phyloP scores from a whole-genome alignment of 2,329 filamentous ascomycete genomes.

The Aspergillus niger region DNA sequence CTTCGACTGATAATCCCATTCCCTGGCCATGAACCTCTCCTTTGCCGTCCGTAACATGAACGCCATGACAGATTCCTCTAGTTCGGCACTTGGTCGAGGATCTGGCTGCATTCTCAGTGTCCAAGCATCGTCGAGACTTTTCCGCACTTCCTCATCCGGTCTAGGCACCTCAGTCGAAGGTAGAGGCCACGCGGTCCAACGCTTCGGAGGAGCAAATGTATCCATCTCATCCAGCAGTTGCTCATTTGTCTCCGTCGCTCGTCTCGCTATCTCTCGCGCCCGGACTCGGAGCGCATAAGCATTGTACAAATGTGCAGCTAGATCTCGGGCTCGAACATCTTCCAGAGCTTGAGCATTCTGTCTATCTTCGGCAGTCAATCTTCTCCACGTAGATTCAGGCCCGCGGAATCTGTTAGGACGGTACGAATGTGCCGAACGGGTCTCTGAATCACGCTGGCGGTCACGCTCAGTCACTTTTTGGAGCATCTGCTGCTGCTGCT shows the following conservation, averaged over 20 bases:
- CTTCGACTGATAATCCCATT: slow-evolving; percentile 29
- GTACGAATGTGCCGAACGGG: slow-evolving; percentile 6
- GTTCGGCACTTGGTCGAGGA: slow-evolving; percentile 57
- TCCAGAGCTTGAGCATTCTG: slow-evolving; percentile 65
- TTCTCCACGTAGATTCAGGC: slow-evolving; percentile 68
- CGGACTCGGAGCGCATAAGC: slow-evolving; percentile 67
- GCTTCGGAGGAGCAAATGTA: slow-evolving; percentile 51
- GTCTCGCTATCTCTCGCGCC: slow-evolving; percentile 20
- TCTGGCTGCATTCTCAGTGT: slow-evolving; percentile 52
- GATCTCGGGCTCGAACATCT: slow-evolving; percentile 63
- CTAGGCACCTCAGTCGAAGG: slow-evolving; percentile 62
- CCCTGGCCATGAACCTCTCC: slow-evolving; percentile 57
- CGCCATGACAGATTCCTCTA: slow-evolving; percentile 72
- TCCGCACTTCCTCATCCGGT: slow-evolving; percentile 53
- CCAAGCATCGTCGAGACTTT: slow-evolving; percentile 54
- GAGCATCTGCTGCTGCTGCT: not conserved
- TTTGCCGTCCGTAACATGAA: slow-evolving; percentile 68
- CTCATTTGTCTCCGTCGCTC: slow-evolving; percentile 10
- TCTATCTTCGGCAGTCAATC: slow-evolving; percentile 87
- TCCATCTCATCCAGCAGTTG: slow-evolving; percentile 12
- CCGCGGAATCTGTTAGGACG: slow-evolving; percentile 76
- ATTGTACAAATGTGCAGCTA: slow-evolving; percentile 78
- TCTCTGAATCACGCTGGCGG: not conserved
- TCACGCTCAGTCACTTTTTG: not conserved
- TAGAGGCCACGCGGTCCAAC: slow-evolving; percentile 88